phyloP scores from a whole-genome alignment of 306 rosid species.

The Malus sylvestris region DNA sequence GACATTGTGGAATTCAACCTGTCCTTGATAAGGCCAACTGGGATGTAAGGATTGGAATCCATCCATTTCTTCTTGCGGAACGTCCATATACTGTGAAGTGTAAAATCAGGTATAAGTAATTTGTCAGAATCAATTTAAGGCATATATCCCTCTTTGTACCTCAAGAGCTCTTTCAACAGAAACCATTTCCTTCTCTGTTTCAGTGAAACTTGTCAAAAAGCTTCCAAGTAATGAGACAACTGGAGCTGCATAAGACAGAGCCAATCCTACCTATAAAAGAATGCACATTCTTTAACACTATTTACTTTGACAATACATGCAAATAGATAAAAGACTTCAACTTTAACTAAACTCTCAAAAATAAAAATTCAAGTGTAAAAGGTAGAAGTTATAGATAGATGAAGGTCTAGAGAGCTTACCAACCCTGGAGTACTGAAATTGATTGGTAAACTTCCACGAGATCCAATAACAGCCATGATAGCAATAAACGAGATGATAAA shows the following conservation, averaged over 20 bases:
- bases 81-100: conserved; percentile 61
- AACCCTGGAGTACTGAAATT: conserved; percentile 87
- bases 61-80: conserved; percentile 75
- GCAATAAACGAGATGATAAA: conserved; percentile 73
- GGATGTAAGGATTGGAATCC: conserved; percentile 48
- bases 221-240: conserved; percentile 74
- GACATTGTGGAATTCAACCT: conserved; percentile 68
- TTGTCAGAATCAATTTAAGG: conserved; percentile 4
- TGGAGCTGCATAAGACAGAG: conserved; percentile 91
- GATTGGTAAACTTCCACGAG: conserved; percentile 55
- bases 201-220: conserved; percentile 84
- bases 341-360: neutral
- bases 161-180: conserved; percentile 87
- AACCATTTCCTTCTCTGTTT: conserved; percentile 99
- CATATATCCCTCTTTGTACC: conserved; percentile 40
- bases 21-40: conserved; percentile 76
- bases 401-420: conserved; percentile 42
- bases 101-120: conserved; percentile 20
- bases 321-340: neutral
- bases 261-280: conserved; percentile 74
- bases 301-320: neutral
- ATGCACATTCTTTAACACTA: neutral
- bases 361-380: neutral
- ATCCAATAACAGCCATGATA: conserved; percentile 84
- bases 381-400: conserved; percentile 11